Evolutionary conservation across 2,329 filamentous ascomycete genomes (phyloP).

Genomic region (Aspergillus niger): DNA sequence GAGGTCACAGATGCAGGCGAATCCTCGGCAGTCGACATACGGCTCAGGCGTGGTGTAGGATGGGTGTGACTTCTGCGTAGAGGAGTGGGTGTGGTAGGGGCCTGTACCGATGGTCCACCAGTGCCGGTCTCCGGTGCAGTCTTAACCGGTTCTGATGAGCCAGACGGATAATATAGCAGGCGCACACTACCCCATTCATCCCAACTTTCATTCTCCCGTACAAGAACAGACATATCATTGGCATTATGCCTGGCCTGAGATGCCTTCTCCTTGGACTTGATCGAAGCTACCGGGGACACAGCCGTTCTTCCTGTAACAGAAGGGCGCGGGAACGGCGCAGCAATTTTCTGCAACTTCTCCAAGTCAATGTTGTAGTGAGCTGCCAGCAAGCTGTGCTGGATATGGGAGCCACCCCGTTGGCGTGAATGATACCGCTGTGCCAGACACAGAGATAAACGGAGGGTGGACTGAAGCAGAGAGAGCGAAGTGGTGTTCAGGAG

Average conservation of each 20-base stretch:
- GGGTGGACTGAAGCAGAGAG: constrained; percentile 72
- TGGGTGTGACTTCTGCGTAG: constrained; percentile 68
- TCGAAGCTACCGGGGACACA: constrained; percentile 54
- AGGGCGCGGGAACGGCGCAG: constrained; percentile 78
- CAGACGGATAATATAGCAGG: constrained; percentile 71
- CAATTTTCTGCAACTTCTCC: constrained; percentile 81
- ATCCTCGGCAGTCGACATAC: constrained; percentile 47
- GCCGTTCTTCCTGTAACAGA: constrained; percentile 54
- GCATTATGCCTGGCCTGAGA: constrained; percentile 62
- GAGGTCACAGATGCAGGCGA: constrained; percentile 53
- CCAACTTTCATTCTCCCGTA: constrained; percentile 63
- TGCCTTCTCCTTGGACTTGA: constrained; percentile 76
- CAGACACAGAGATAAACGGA: constrained; percentile 80
- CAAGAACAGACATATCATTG: constrained; percentile 80
- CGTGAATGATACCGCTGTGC: constrained; percentile 92
- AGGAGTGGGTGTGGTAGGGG: constrained; percentile 73
- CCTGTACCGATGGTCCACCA: constrained; percentile 43
- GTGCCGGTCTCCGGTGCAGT: constrained; percentile 32
- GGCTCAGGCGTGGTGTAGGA: constrained; percentile 56
- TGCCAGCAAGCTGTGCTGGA: constrained; percentile 72
- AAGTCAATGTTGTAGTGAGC: constrained; percentile 77
- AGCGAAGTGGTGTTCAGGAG: constrained; percentile 85
- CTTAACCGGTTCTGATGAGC: constrained; percentile 37
- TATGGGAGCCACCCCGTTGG: constrained; percentile 69
- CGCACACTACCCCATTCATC: constrained; percentile 79